Evolutionary conservation across 306 rosid species (phyloP).

Genomic region (Cicer yamashitae): DNA sequence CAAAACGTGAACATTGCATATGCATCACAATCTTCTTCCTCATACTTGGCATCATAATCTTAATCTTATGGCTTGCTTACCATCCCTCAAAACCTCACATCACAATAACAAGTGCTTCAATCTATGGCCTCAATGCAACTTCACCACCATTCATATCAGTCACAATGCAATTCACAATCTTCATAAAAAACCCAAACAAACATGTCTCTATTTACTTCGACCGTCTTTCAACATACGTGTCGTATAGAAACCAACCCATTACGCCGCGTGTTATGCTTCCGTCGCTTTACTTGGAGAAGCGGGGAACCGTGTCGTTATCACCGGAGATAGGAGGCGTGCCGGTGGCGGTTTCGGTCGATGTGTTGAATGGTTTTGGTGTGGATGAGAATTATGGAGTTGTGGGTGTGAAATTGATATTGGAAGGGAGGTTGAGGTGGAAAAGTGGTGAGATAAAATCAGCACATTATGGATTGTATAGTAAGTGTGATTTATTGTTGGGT

Average conservation of each 20-base stretch:
- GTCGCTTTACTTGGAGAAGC: conserved; percentile 55
- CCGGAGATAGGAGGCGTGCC: conserved; percentile 73
- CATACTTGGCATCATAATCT: conserved; percentile 56
- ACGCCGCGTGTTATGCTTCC: conserved; percentile 71
- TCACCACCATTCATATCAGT: conserved; percentile 58
- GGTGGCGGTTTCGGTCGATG: conserved; percentile 68
- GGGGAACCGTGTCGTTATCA: conserved; percentile 59
- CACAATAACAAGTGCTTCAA: conserved; percentile 62
- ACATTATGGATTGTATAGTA: conserved; percentile 64
- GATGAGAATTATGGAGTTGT: conserved; percentile 72
- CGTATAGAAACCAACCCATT: conserved; percentile 67
- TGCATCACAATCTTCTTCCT: conserved; percentile 67
- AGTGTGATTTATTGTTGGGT: conserved; percentile 75
- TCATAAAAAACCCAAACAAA: conserved; percentile 74
- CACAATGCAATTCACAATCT: conserved; percentile 75
- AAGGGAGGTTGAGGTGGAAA: conserved; percentile 84
- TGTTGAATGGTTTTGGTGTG: conserved; percentile 50
- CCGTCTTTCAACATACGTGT: conserved; percentile 58
- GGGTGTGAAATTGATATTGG: conserved; percentile 58
- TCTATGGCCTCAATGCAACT: conserved; percentile 69
- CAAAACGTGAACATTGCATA: conserved; percentile 55
- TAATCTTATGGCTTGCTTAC: conserved; percentile 81
- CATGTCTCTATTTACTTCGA: conserved; percentile 74
- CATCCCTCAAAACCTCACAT: conserved; percentile 73
- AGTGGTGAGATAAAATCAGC: conserved; percentile 60